Conservation (phyloP, 768 basidiomycete genomes). For the Solioccasus polychromus region DNA sequence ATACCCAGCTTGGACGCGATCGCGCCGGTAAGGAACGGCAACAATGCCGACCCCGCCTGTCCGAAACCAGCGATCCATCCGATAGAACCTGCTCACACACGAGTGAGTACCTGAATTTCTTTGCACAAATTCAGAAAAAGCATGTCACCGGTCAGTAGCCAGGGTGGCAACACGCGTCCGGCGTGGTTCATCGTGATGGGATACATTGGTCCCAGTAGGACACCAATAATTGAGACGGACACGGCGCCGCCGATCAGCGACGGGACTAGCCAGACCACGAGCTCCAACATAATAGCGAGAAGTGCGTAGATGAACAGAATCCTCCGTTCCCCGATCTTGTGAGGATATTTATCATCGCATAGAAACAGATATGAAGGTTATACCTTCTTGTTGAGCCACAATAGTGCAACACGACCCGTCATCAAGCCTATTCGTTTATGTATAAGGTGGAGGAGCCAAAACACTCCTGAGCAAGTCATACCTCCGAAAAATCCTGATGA, state of each 20-base stretch:
- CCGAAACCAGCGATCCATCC: constrained; percentile 71
- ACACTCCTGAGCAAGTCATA: too few relatives aligned
- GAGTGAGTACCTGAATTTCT: background rate
- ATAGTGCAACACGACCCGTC: constrained; percentile 50
- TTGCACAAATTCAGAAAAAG: background rate
- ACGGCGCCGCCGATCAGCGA: constrained; percentile 54
- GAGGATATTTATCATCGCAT: background rate
- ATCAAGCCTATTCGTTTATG: constrained; percentile 44
- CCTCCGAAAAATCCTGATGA: constrained; percentile 59
- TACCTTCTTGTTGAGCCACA: constrained; percentile 57
- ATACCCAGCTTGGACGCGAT: constrained; percentile 61
- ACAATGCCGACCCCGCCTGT: constrained; percentile 65
- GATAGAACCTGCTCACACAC: constrained; percentile 42
- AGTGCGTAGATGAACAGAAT: constrained; percentile 51
- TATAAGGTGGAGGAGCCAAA: too few relatives aligned
- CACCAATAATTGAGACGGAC: constrained; percentile 53
- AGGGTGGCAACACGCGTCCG: constrained; percentile 63
- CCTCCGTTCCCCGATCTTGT: constrained; percentile 51
- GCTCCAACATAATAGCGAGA: constrained; percentile 52
- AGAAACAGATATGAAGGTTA: background rate
- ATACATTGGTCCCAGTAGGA: constrained; percentile 52
- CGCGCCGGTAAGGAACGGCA: constrained; percentile 73
- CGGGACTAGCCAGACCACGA: constrained; percentile 57
- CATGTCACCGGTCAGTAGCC: constrained; percentile 52
- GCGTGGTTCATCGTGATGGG: constrained; percentile 67